Percentiles rank a stretch among this genome's conserved stretches.
phyloP scores from a whole-genome alignment of 2,329 filamentous ascomycete genomes.

The Trichophyton verrucosum region DNA sequence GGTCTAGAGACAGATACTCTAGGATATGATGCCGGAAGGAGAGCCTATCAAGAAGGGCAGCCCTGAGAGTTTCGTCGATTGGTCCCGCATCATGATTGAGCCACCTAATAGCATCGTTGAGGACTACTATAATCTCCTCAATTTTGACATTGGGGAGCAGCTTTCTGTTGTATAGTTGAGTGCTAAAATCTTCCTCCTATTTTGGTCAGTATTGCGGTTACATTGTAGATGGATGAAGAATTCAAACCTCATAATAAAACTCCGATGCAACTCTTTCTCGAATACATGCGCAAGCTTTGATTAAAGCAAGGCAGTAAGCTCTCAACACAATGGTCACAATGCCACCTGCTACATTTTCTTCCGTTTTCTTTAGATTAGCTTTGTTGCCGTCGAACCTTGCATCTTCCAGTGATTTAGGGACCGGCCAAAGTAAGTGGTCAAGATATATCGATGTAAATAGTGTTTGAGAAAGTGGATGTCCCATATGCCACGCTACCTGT shows the following conservation, averaged over 20 bases:
- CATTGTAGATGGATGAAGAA: background rate
- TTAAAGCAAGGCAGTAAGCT: slow-evolving; percentile 71
- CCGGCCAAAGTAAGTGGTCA: slow-evolving; percentile 64
- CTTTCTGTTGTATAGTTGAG: slow-evolving; percentile 73
- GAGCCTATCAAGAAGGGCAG: slow-evolving; percentile 54
- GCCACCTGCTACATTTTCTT: slow-evolving; percentile 15
- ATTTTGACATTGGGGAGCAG: slow-evolving; percentile 55
- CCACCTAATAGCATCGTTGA: slow-evolving; percentile 45
- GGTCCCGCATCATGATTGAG: slow-evolving; percentile 29
- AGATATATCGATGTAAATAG: slow-evolving; percentile 87
- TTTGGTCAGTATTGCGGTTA: slow-evolving; percentile 12
- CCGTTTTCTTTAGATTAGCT: background rate
- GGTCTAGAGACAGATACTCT: slow-evolving; percentile 28
- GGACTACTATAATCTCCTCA: slow-evolving; percentile 42
- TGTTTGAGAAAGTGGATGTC: slow-evolving; percentile 91
- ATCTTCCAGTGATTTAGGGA: slow-evolving; percentile 50
- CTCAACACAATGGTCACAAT: slow-evolving; percentile 55
- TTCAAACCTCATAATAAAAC: slow-evolving; percentile 70
- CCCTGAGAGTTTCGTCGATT: slow-evolving; percentile 27
- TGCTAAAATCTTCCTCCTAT: slow-evolving; percentile 92
- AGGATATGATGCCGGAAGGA: slow-evolving; percentile 47
- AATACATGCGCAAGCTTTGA: slow-evolving; percentile 72
- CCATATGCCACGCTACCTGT: slow-evolving; percentile 90
- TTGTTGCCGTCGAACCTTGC: slow-evolving; percentile 43
- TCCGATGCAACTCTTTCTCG: slow-evolving; percentile 67